A percentile compares a stretch with the other conserved stretches of the same genome.
These are phyloP conservation scores for Tolypocladium tundrense DNA, from an alignment of 2,329 filamentous ascomycete genomes.

Conservation along the genomic window DNA sequence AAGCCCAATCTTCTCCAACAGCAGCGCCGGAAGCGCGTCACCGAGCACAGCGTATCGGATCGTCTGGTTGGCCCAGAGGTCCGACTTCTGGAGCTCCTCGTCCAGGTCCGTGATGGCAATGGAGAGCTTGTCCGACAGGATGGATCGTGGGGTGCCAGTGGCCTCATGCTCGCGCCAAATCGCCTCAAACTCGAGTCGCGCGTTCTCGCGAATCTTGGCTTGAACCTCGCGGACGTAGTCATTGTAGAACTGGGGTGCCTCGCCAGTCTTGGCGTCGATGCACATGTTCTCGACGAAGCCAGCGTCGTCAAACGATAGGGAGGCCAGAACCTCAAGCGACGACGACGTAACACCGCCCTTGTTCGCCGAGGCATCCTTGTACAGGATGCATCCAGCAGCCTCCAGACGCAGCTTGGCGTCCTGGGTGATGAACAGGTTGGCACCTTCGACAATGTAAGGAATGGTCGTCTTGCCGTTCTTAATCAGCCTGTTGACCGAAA, in stretches of 20 bases:
- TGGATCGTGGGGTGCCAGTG: conserved; percentile 68
- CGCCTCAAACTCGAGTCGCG: conserved; percentile 88
- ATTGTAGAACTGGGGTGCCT: conserved; percentile 82
- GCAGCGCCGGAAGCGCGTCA: conserved; percentile 75
- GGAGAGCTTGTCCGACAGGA: conserved; percentile 86
- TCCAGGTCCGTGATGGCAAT: conserved; percentile 92
- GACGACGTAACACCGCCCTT: conserved; percentile 98
- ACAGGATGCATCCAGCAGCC: conserved; percentile 86
- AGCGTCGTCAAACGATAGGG: conserved; percentile 84
- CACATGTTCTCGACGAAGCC: conserved; percentile 94
- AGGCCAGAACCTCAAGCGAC: conserved; percentile 89
- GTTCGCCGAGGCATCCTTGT: conserved; percentile 97
- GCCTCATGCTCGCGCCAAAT: conserved; percentile 91
- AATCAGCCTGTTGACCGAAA: conserved; percentile 79
- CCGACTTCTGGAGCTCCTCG: conserved; percentile 88
- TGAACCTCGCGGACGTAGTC: conserved; percentile 89
- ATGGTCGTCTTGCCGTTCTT: conserved; percentile 77
- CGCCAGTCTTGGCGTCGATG: conserved; percentile 54
- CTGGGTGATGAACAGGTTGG: conserved; percentile 97
- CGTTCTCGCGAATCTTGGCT: conserved; percentile 82
- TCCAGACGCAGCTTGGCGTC: conserved; percentile 94
- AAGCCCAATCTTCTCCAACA: conserved; percentile 83
- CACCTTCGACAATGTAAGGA: conserved; percentile 94
- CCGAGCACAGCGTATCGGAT: conserved; percentile 69
- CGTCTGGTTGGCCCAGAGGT: conserved; percentile 76